Evolutionary conservation across 73 alveolate species (phyloP).

Genomic region (Tetrahymena thermophila): DNA sequence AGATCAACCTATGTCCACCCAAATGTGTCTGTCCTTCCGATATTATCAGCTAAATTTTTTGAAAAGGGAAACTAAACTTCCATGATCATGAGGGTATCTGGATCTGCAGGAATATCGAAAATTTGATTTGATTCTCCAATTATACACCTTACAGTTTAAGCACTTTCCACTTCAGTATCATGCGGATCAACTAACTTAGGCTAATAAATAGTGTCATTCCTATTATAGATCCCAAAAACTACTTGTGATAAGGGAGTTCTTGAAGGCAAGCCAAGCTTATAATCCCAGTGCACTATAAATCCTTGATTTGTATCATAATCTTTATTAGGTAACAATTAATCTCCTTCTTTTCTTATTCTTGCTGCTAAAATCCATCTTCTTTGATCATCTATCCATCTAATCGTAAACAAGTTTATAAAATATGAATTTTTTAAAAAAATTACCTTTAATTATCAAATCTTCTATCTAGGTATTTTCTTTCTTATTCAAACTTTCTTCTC

Average conservation of each 20-base stretch:
- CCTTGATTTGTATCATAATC: conserved; percentile 50
- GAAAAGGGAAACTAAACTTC: conserved; percentile 73
- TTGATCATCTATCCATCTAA: conserved; percentile 70
- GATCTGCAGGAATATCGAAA: conserved; percentile 62
- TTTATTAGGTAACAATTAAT: not conserved
- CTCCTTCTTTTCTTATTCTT: conserved; percentile 43
- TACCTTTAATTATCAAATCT: conserved; percentile 62
- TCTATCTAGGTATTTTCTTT: conserved; percentile 62
- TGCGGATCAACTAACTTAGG: conserved; percentile 76
- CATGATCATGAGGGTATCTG: conserved; percentile 55
- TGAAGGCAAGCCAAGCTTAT: conserved; percentile 60
- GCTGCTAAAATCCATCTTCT: conserved; percentile 70
- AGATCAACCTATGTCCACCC: conserved; percentile 83
- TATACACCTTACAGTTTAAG: conserved; percentile 48
- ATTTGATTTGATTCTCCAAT: conserved; percentile 49
- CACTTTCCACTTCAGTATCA: conserved; percentile 60
- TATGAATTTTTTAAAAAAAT: not conserved
- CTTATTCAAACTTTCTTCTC: conserved; percentile 69
- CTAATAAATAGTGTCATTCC: conserved; percentile 60
- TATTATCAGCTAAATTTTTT: conserved; percentile 40
- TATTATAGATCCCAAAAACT: conserved; percentile 76
- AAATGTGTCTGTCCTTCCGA: conserved; percentile 43
- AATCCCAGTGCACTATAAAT: conserved; percentile 76
- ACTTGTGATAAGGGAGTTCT: conserved; percentile 52
- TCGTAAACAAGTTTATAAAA: not conserved